Base-by-base conservation (phyloP, 495 filamentous ascomycete genomes). In the Glonium stellatum region DNA sequence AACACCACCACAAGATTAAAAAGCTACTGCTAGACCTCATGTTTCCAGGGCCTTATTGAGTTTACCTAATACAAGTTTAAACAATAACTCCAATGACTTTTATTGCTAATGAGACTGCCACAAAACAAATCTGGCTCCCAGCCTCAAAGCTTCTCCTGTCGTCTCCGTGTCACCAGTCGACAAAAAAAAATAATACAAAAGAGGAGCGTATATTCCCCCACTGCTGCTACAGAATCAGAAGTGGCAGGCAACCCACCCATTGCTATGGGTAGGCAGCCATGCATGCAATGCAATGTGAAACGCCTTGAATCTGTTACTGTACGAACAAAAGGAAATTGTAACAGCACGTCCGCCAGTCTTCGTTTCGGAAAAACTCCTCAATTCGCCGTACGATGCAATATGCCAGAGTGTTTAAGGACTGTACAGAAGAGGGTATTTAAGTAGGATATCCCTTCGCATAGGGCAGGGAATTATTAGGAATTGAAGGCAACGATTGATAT, bases 351-450 rank as follows among this genome's bases (percentile, higher is more conserved):
- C 23, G 41, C 21, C 25, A 5, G 48, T 25, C 21, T 23, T 23
- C 18, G 11, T 23, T 5, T 6, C 11, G n/a, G n/a, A n/a, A 23
- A 51, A 51, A 51, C 48, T 25, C 48, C 48, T 22, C 18, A 18
- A 18, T 51, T 51, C 48, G 48, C 19, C 18, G 18, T 51, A 10
- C 19, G 25, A 51, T 51, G 48, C 48, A 51, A 51, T 5, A 51
- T 15, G 23, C 48, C 48, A 15, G 5, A 51, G 48, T 23, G 48
- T 31, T 31, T 27, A 31, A 51, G 19, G 23, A 23, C 48, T 51
- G 48, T 51, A 51, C 48, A 51, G 18, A 15, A 27, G 23, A 23
- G 5, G 21, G 21, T 19, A 18, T 50, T 12, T 50, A 21, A 50
- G n/a, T n/a, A n/a, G 19, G 48, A 51, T 27, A 22, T 25, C 21